Conservation (phyloP, 2,329 filamentous ascomycete species). For the Alternaria consortialis region DNA sequence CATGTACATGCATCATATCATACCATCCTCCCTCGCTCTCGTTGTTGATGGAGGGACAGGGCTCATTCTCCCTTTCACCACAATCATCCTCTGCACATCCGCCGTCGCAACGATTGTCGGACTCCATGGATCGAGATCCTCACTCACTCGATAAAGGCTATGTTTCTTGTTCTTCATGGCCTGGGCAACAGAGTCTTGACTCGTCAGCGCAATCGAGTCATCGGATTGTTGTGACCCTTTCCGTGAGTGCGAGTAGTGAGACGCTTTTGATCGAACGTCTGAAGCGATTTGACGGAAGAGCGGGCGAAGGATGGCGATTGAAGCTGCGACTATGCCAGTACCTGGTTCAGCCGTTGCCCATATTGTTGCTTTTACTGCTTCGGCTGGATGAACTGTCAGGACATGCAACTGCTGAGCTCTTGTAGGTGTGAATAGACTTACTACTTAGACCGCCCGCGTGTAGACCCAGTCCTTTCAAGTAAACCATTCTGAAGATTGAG, state of each 20-base stretch:
- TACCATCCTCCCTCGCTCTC: neutral
- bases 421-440: constrained; percentile 9
- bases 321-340: constrained; percentile 61
- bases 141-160: constrained; percentile 16
- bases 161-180: constrained; percentile 13
- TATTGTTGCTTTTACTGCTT: constrained; percentile 51
- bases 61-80: constrained; percentile 22
- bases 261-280: constrained; percentile 31
- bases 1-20: neutral
- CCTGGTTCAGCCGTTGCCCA: constrained; percentile 62
- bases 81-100: constrained; percentile 21
- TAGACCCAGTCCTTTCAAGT: constrained; percentile 37
- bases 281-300: constrained; percentile 48
- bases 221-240: constrained; percentile 15
- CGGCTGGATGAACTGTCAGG: constrained; percentile 24
- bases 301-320: constrained; percentile 58
- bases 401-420: neutral
- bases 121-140: constrained; percentile 31
- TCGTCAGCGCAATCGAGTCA: constrained; percentile 30
- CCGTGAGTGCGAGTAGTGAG: constrained; percentile 14
- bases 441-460: constrained; percentile 12
- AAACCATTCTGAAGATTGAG: constrained; percentile 45
- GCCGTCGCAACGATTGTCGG: constrained; percentile 28
- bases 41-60: neutral
- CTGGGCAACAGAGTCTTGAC: constrained; percentile 1